phyloP scores from a whole-genome alignment of 495 filamentous ascomycete genomes.

The Cercophora sp. region DNA sequence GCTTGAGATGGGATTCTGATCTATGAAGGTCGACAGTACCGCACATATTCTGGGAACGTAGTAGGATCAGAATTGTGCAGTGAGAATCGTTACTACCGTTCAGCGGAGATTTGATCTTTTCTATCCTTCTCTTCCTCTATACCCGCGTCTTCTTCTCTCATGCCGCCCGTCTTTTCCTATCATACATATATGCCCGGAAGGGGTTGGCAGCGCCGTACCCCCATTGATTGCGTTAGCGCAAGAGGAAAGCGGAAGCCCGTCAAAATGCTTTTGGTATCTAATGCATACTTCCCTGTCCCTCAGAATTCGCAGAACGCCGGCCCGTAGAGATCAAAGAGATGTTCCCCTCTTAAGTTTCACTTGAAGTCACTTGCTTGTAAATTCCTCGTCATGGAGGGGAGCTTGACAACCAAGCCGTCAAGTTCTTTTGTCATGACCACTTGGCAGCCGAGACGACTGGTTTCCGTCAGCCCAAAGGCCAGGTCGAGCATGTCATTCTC shows the following conservation, averaged over 20 bases:
- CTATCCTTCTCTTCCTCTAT: no score
- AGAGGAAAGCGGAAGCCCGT: neutral
- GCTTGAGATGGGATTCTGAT: no score
- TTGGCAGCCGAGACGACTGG: slow-evolving; percentile 92
- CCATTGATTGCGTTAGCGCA: neutral
- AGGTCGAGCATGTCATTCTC: slow-evolving; percentile 99
- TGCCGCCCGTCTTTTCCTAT: neutral
- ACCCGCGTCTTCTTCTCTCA: no score
- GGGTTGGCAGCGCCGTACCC: neutral
- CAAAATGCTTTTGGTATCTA: slow-evolving; percentile 26
- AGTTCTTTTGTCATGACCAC: slow-evolving; percentile 85
- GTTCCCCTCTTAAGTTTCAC: slow-evolving; percentile 13
- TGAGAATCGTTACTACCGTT: no score
- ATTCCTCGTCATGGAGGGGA: slow-evolving; percentile 94
- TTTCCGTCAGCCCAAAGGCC: slow-evolving; percentile 94
- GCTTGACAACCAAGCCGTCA: slow-evolving; percentile 75
- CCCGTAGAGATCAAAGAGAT: neutral
- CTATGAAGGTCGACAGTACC: no score
- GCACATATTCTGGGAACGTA: no score
- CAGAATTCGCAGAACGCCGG: slow-evolving; percentile 18
- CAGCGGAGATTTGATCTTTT: no score
- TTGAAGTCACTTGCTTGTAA: slow-evolving; percentile 91
- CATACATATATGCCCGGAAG: neutral
- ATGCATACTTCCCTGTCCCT: slow-evolving; percentile 10
- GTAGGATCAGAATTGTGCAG: no score